phyloP scores from a whole-genome alignment of 2,329 filamentous ascomycete genomes.

The Coniochaeta sp. region DNA sequence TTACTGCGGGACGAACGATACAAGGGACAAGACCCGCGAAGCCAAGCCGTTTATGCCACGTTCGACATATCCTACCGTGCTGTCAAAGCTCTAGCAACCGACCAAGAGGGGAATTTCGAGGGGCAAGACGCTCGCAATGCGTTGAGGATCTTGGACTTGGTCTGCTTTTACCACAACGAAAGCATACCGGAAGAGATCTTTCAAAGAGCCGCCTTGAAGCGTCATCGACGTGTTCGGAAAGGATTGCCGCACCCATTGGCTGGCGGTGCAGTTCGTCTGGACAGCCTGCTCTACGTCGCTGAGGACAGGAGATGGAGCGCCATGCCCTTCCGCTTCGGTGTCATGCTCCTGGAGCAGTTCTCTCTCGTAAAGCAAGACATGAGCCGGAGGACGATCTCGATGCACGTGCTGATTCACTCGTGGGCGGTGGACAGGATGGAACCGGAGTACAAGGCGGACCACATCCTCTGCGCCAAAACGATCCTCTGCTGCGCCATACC shows the following conservation, averaged over 20 bases:
- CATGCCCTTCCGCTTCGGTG: not conserved
- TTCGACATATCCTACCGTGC: slow-evolving; percentile 19
- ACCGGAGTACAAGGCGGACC: not conserved
- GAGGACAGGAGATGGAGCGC: not conserved
- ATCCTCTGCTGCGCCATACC: not conserved
- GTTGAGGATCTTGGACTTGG: slow-evolving; percentile 16
- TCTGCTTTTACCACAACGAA: slow-evolving; percentile 22
- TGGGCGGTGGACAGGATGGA: not conserved
- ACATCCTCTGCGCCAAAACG: not conserved
- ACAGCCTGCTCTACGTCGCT: not conserved
- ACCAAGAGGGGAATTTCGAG: not conserved
- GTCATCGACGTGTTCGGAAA: not conserved
- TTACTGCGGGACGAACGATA: slow-evolving; percentile 9
- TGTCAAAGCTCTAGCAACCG: slow-evolving; percentile 7
- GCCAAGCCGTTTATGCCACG: slow-evolving; percentile 14
- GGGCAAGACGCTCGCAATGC: slow-evolving; percentile 13
- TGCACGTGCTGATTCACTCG: not conserved
- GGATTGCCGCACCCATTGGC: not conserved
- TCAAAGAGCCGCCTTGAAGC: slow-evolving; percentile 7
- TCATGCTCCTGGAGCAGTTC: not conserved
- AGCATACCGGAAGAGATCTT: slow-evolving; percentile 11
- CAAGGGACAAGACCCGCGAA: slow-evolving; percentile 9
- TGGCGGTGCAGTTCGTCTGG: not conserved
- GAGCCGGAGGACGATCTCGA: not conserved
- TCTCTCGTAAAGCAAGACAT: not conserved